Conservation (phyloP, 163 green algal genomes). For the Scenedesmus sp. region DNA sequence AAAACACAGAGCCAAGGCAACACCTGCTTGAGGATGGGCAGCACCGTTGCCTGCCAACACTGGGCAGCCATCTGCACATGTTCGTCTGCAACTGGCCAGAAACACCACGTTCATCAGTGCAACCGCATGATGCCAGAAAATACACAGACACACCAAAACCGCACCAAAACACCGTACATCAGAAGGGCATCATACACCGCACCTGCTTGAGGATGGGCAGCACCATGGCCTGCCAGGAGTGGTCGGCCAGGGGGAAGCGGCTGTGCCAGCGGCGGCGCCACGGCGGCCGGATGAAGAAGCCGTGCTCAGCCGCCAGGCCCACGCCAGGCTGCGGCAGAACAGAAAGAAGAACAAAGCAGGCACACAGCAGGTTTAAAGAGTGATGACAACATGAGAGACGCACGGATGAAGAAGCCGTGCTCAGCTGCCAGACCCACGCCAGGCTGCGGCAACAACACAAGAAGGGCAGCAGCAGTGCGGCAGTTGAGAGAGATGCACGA, state of each 20-base stretch:
- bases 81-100: too few species aligned
- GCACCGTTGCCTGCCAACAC: slow-evolving; percentile 85
- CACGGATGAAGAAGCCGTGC: slow-evolving; percentile 93
- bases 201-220: slow-evolving; percentile 82
- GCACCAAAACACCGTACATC: not conserved
- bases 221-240: slow-evolving; percentile 87
- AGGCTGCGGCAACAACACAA: slow-evolving; percentile 60
- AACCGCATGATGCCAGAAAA: too few species aligned
- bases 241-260: slow-evolving; percentile 69
- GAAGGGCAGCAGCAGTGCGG: not conserved
- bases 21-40: slow-evolving; percentile 82
- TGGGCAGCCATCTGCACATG: slow-evolving; percentile 59
- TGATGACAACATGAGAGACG: too few species aligned
- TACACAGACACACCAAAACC: too few species aligned
- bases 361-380: too few species aligned
- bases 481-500: not conserved
- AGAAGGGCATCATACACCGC: slow-evolving; percentile 35
- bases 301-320: slow-evolving; percentile 95
- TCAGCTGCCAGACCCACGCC: slow-evolving; percentile 94
- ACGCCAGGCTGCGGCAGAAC: slow-evolving; percentile 73
- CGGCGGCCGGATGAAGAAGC: slow-evolving; percentile 85
- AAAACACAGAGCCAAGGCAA: slow-evolving; percentile 23
- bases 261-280: slow-evolving; percentile 69
- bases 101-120: too few species aligned
- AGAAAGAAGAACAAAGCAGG: not conserved